These are phyloP conservation scores for Venturia asperata DNA, from an alignment of 2,329 filamentous ascomycete species.

Conservation along the genomic window DNA sequence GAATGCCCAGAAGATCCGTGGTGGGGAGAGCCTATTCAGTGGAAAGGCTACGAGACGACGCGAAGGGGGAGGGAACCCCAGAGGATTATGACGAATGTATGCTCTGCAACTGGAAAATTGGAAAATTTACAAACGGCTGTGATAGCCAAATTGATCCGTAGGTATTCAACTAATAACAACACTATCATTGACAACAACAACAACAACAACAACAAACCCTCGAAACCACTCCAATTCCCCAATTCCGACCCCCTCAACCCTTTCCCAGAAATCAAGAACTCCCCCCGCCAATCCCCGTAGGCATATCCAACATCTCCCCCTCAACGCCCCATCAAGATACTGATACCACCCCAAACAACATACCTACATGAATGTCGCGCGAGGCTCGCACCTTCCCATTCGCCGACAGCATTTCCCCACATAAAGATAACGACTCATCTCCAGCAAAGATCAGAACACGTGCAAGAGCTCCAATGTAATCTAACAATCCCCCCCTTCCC, in stretches of 20 bases:
- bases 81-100: too few relatives aligned
- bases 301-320: conserved; percentile 17
- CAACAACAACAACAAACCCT: too few relatives aligned
- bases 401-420: conserved; percentile 5
- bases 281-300: conserved; percentile 6
- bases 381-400: conserved; percentile 7
- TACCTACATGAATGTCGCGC: conserved; percentile 15
- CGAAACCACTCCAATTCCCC: too few relatives aligned
- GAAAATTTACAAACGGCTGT: too few relatives aligned
- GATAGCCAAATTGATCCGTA: too few relatives aligned
- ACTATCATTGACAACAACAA: too few relatives aligned
- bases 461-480: conserved; percentile 11
- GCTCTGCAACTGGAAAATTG: too few relatives aligned
- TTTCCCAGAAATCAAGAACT: background rate
- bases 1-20: too few relatives aligned
- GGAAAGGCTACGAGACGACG: too few relatives aligned
- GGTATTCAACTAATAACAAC: too few relatives aligned
- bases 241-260: background rate
- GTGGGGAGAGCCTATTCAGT: too few relatives aligned
- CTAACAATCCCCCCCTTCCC: conserved; percentile 6
- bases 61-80: too few relatives aligned
- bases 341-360: conserved; percentile 16
- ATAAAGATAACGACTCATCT: background rate
- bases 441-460: background rate
- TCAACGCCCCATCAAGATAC: conserved; percentile 13